phyloP scores from a whole-genome alignment of 495 filamentous ascomycete species.

The Aspergillus steynii region DNA sequence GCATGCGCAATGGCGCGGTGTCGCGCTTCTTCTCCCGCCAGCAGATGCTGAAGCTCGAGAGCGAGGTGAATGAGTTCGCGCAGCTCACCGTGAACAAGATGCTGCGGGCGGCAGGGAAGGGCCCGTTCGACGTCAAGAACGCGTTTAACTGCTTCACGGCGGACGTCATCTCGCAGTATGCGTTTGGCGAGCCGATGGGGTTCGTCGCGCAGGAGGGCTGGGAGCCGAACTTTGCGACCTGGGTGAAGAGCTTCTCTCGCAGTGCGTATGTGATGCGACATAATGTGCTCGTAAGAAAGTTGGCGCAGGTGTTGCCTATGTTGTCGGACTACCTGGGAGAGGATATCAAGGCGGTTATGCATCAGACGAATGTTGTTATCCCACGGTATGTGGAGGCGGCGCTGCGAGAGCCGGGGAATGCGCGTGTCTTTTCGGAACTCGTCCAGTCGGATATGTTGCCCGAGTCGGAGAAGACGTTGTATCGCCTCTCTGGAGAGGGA shows the following conservation, averaged over 20 bases:
- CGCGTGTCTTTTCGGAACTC: not conserved
- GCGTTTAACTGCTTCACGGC: conserved; percentile 6
- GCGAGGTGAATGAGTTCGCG: not conserved
- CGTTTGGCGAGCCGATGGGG: conserved; percentile 2
- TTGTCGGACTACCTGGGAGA: not conserved
- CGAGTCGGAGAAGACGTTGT: not conserved
- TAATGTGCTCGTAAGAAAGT: not conserved
- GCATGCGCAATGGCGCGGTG: not conserved
- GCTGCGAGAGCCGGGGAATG: not conserved
- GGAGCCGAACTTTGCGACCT: not conserved
- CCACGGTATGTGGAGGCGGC: not conserved
- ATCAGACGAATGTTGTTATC: not conserved
- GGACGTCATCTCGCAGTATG: conserved; percentile 4
- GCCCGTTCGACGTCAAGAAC: not conserved
- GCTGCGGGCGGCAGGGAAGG: not conserved
- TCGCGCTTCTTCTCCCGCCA: conserved; percentile 2
- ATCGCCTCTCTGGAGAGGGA: not conserved
- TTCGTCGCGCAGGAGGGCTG: conserved; percentile 1
- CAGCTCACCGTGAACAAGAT: not conserved
- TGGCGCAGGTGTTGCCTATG: not conserved
- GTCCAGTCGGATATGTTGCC: not conserved
- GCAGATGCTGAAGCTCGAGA: not conserved
- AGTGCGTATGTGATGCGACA: not conserved
- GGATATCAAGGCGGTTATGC: not conserved
- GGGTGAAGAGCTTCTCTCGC: not conserved